Percentiles rank a stretch among this genome's conserved stretches.
These are phyloP conservation scores for Pseudopithomyces maydicus DNA, from an alignment of 2,329 filamentous ascomycete species.

Conservation along the genomic window DNA sequence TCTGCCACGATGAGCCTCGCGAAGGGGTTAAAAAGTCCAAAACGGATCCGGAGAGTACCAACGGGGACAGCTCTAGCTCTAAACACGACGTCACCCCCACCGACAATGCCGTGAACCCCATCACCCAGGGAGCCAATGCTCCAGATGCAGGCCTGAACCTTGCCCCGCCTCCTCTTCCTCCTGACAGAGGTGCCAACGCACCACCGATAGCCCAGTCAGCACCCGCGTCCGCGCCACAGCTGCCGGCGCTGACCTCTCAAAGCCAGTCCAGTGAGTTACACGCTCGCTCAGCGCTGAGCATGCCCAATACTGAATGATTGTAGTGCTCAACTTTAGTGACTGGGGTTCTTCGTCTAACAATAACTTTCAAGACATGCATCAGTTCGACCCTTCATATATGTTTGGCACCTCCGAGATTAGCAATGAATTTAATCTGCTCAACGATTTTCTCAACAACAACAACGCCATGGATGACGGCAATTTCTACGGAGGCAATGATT, in stretches of 20 bases:
- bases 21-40: slow-evolving; percentile 82
- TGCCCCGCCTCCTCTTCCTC: slow-evolving; percentile 40
- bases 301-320: slow-evolving; percentile 30
- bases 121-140: slow-evolving; percentile 35
- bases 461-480: slow-evolving; percentile 77
- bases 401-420: slow-evolving; percentile 92
- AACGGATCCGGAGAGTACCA: slow-evolving; percentile 49
- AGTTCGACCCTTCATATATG: slow-evolving; percentile 92
- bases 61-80: slow-evolving; percentile 36
- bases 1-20: slow-evolving; percentile 96
- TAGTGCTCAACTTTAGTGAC: slow-evolving; percentile 83
- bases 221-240: slow-evolving; percentile 69
- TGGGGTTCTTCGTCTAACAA: slow-evolving; percentile 75
- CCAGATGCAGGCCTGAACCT: slow-evolving; percentile 47
- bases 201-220: slow-evolving; percentile 75
- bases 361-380: slow-evolving; percentile 92
- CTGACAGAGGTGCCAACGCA: slow-evolving; percentile 42
- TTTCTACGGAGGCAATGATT: slow-evolving; percentile 49
- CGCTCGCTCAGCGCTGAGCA: slow-evolving; percentile 27
- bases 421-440: slow-evolving; percentile 95
- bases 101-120: slow-evolving; percentile 31
- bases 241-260: slow-evolving; percentile 65
- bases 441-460: slow-evolving; percentile 94
- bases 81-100: slow-evolving; percentile 35
- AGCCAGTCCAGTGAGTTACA: slow-evolving; percentile 74